phyloP scores from a whole-genome alignment of 139 green algal genomes.

The Chlorella sp. region DNA sequence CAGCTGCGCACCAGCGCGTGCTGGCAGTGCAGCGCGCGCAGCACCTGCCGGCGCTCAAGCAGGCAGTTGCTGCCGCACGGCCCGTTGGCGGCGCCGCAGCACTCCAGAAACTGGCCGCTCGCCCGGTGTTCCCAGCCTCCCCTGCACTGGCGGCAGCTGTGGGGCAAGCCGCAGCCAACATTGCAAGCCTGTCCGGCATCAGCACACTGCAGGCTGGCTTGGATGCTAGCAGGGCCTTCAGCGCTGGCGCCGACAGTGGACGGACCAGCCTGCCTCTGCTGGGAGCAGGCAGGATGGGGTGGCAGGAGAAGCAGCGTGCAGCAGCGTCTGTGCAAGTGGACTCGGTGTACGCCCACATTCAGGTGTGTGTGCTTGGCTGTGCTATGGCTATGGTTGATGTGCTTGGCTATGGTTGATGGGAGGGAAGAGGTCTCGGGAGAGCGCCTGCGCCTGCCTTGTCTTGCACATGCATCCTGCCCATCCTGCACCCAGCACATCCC shows the following conservation, averaged over 20 bases:
- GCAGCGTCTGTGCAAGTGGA: not conserved
- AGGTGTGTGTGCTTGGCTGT: not conserved
- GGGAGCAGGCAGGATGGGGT: not conserved
- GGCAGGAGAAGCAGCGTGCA: not conserved
- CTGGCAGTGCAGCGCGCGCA: slow-evolving; percentile 19
- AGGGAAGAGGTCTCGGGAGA: not conserved
- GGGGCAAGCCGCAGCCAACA: not conserved
- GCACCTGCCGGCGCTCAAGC: slow-evolving; percentile 18
- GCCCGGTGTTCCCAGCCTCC: not conserved
- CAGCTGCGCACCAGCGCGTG: not conserved
- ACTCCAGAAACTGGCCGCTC: not conserved
- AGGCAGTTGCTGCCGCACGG: not conserved
- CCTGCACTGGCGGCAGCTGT: not conserved
- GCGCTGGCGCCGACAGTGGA: too few relatives aligned
- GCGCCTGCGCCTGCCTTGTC: not conserved
- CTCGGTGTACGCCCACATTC: not conserved
- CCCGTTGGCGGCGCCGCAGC: not conserved
- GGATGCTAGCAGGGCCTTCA: not conserved
- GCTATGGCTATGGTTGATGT: too few relatives aligned
- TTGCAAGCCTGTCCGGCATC: not conserved
- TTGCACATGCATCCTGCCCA: not conserved
- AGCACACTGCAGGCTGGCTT: slow-evolving; percentile 25
- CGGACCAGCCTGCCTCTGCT: not conserved
- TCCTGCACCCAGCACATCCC: not conserved
- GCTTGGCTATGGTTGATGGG: too few relatives aligned